These are phyloP conservation scores for Coleophoma cylindrospora DNA, from an alignment of 2,329 filamentous ascomycete genomes.

Conservation along the genomic window DNA sequence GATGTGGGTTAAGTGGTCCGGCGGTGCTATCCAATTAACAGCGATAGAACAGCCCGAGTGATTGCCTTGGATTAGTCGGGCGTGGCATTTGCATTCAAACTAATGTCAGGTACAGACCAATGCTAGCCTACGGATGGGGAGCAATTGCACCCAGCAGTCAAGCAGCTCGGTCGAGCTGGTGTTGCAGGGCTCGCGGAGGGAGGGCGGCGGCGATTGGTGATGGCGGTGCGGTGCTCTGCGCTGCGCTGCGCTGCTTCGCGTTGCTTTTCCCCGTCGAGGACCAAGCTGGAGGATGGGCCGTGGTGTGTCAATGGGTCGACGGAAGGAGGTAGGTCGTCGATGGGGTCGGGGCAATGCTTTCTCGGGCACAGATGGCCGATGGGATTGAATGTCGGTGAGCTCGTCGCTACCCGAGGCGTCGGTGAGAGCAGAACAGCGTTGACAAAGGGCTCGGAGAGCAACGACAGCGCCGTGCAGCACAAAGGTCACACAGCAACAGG, in stretches of 20 bases:
- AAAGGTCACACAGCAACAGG: background rate
- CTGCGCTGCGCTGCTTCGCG: background rate
- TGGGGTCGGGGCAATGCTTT: background rate
- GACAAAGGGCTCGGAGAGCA: background rate
- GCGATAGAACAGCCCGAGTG: slow-evolving; percentile 13
- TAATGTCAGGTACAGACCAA: slow-evolving; percentile 16
- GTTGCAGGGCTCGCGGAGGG: background rate
- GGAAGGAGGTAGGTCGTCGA: background rate
- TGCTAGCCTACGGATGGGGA: no score
- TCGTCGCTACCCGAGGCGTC: no score
- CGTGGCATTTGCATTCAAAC: slow-evolving; percentile 3
- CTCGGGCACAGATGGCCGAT: no score
- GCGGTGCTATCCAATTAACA: slow-evolving; percentile 3
- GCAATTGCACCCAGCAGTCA: no score
- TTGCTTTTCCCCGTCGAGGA: background rate
- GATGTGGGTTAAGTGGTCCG: background rate
- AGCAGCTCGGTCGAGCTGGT: no score
- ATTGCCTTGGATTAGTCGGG: slow-evolving; percentile 3
- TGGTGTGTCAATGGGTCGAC: background rate
- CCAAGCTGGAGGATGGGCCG: background rate
- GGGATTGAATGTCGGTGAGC: background rate
- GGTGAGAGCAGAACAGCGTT: no score
- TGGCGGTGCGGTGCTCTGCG: background rate
- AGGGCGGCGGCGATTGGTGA: background rate
- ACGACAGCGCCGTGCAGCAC: background rate